Base-by-base conservation (phyloP, 2,329 filamentous ascomycete species). In the Thelonectria discophora region DNA sequence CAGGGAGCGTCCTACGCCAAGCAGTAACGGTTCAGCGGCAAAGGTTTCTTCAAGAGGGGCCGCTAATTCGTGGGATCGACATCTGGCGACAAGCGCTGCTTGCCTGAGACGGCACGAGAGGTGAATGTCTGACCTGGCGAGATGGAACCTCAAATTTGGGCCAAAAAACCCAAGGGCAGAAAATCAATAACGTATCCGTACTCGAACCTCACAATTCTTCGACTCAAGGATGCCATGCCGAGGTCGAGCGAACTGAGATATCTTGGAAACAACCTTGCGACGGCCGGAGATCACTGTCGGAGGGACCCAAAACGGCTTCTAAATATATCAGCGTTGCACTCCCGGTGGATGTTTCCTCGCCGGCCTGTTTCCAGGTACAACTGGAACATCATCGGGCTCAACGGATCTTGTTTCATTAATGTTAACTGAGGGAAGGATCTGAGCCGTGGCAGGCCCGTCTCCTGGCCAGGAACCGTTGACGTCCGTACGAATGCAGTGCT, bases 11-110 rank as follows among this genome's bases (percentile, higher is more conserved):
- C 43, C 37, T 43, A 62, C 54, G 49, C 34, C 48, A 53, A 60
- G 60, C 37, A 66, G 51, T 42, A 62, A 62, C 62, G 53, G 59
- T 60, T 49, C 65, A 60, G 64, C 51, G 42, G 56, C 65, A 62
- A 66, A 63, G 56, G 47, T 42, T 39, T 50, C 43, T 45, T 20
- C 47, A 59, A 39, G 39, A 43, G 37, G 34, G 58, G 57, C 52
- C 50, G 49, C 61, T 54, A 60, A 42, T 56, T 30, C 42, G 45
- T 58, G 53, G 57, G 50, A 55, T 66, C 62, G 63, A 37, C 63
- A 54, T 50, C 58, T 63, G 51, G 60, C 64, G 62, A 59, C 57
- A 63, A 68, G 60, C 59, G 63, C 56, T 58, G 37, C 48, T 46
- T 50, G n/a, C 11, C 50, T 52, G 58, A 21, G 53, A 57, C 43